These are phyloP conservation scores for Cylindrotheca fusiformis DNA, from an alignment of 108 stramenopile genomes.

Conservation along the genomic window DNA sequence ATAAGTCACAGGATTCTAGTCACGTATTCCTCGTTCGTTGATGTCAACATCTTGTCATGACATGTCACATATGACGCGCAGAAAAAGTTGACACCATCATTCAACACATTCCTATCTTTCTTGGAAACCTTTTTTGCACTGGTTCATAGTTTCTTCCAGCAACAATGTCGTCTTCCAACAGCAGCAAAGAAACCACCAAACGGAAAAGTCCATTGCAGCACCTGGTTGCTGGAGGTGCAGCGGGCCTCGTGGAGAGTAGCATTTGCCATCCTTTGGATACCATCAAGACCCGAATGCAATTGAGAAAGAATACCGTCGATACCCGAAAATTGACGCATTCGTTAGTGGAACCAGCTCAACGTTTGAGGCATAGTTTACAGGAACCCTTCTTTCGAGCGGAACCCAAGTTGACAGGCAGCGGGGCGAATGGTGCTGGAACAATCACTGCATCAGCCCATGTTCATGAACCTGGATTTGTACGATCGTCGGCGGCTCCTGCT, in stretches of 20 bases:
- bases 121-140: no score
- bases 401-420: not conserved
- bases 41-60: no score
- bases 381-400: constrained; percentile 23
- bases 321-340: constrained; percentile 28
- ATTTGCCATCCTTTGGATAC: constrained; percentile 95
- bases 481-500: constrained; percentile 4
- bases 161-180: constrained; percentile 1
- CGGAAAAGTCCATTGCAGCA: constrained; percentile 83
- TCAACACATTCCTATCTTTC: no score
- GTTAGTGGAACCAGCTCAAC: constrained; percentile 47
- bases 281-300: constrained; percentile 93
- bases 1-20: no score
- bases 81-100: no score
- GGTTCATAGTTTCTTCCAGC: no score
- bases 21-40: no score
- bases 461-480: constrained; percentile 24
- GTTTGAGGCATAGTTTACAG: constrained; percentile 33
- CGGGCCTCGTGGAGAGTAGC: constrained; percentile 91
- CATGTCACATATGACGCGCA: no score
- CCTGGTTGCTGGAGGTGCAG: constrained; percentile 87
- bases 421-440: not conserved
- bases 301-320: constrained; percentile 53
- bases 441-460: not conserved
- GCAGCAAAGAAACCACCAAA: constrained; percentile 33